These are phyloP conservation scores for Uronychia binucleata DNA, from an alignment of 73 alveolate species.

Conservation along the genomic window DNA sequence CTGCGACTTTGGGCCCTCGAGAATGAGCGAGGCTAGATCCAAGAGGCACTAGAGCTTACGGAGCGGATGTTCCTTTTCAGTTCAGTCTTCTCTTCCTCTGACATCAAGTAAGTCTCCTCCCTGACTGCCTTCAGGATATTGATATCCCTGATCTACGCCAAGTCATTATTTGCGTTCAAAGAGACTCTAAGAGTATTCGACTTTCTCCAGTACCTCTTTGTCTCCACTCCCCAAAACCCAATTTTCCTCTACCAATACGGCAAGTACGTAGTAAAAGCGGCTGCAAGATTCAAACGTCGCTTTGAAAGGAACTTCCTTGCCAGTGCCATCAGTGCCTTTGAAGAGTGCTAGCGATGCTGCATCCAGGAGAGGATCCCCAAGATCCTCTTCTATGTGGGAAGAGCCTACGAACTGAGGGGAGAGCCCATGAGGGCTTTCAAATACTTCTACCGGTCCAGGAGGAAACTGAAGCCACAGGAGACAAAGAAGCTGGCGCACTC, in stretches of 20 bases:
- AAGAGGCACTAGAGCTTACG: constrained; percentile 22
- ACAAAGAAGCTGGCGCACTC: not conserved
- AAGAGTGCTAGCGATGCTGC: constrained; percentile 55
- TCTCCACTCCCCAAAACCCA: constrained; percentile 11
- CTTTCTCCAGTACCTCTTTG: constrained; percentile 11
- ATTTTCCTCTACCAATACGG: constrained; percentile 29
- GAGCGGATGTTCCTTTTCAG: constrained; percentile 31
- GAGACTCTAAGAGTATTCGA: constrained; percentile 23
- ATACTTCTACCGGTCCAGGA: constrained; percentile 5
- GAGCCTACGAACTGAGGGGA: constrained; percentile 7
- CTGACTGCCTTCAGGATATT: not conserved
- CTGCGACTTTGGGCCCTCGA: constrained; percentile 59
- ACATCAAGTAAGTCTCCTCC: constrained; percentile 1
- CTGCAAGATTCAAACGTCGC: not conserved
- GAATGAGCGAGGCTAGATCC: not conserved
- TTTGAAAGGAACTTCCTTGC: constrained; percentile 40
- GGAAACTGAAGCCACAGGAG: constrained; percentile 4
- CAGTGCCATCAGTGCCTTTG: constrained; percentile 61
- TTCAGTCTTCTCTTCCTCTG: constrained; percentile 8
- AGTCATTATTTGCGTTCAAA: constrained; percentile 3
- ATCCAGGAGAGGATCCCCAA: constrained; percentile 45
- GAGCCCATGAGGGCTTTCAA: constrained; percentile 12
- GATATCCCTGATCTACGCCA: constrained; percentile 29
- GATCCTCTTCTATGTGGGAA: constrained; percentile 35
- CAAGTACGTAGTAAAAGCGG: constrained; percentile 13